Conservation (phyloP, 2,329 filamentous ascomycete species). For the Paracamarosporium sp. region DNA sequence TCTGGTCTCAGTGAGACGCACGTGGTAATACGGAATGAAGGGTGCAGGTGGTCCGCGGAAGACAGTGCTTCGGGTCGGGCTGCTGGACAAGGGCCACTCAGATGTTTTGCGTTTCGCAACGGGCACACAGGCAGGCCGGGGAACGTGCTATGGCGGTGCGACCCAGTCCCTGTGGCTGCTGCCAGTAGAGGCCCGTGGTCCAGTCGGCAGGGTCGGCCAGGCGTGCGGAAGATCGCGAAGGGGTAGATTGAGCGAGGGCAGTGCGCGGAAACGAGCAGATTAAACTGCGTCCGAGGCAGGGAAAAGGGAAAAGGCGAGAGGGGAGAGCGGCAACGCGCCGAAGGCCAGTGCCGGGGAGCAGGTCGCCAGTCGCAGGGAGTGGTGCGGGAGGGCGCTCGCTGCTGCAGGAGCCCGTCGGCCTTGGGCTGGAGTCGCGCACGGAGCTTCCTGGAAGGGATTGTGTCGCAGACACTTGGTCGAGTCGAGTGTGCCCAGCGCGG, state of each 20-base stretch:
- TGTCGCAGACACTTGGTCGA: background rate
- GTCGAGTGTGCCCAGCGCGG: background rate
- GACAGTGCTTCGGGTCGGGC: background rate
- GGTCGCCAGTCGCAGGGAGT: background rate
- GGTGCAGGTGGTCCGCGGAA: background rate
- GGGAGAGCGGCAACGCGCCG: conserved; percentile 7
- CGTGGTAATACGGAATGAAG: conserved; percentile 33
- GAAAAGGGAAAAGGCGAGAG: conserved; percentile 11
- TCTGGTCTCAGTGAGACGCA: conserved; percentile 21
- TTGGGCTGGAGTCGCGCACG: background rate
- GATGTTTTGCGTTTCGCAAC: conserved; percentile 1
- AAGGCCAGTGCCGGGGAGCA: background rate
- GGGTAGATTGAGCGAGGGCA: background rate
- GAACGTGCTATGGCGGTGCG: conserved; percentile 5
- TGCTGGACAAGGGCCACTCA: conserved; percentile 4
- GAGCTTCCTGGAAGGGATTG: background rate
- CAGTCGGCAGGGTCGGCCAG: conserved; percentile 9
- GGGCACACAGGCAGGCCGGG: background rate
- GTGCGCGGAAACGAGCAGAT: conserved; percentile 31
- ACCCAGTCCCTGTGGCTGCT: background rate
- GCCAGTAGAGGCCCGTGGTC: background rate
- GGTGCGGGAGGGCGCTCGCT: background rate
- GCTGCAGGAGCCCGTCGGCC: background rate
- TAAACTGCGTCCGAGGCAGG: conserved; percentile 15
- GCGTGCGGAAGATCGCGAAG: conserved; percentile 1